Evolutionary conservation across 2,329 filamentous ascomycete genomes (phyloP).

Genomic region (Colletotrichum falcatum): DNA sequence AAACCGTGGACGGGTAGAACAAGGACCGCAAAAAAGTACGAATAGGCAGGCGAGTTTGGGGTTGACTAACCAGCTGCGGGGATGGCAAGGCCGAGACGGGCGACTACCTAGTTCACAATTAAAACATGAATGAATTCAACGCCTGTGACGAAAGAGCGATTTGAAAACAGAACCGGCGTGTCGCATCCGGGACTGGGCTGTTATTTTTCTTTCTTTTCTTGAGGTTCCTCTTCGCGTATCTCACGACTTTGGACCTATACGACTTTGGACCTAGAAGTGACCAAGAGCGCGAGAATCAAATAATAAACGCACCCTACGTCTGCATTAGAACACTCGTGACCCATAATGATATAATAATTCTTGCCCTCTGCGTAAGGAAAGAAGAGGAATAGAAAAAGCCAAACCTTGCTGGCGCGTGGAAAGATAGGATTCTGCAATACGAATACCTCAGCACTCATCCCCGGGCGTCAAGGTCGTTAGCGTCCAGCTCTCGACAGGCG

Average conservation of each 20-base stretch:
- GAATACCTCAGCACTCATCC: conserved; percentile 10
- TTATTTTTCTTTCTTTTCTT: too few relatives aligned
- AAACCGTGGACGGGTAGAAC: conserved; percentile 19
- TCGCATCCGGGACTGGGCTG: background rate
- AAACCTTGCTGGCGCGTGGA: background rate
- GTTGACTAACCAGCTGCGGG: conserved; percentile 32
- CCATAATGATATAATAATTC: background rate
- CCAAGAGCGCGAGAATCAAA: background rate
- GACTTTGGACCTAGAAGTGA: background rate
- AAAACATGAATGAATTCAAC: background rate
- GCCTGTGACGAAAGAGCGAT: background rate
- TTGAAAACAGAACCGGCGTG: background rate
- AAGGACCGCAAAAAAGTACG: conserved; percentile 29
- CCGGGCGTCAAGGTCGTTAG: conserved; percentile 7
- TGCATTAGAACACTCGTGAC: background rate
- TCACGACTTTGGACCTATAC: background rate
- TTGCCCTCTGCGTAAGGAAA: background rate
- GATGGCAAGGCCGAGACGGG: conserved; percentile 4
- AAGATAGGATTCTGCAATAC: conserved; percentile 1
- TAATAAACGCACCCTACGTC: background rate
- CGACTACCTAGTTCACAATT: background rate
- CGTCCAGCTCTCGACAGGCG: conserved; percentile 1
- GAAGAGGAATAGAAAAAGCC: background rate
- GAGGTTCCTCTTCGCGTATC: background rate
- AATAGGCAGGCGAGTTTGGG: conserved; percentile 29